These are phyloP conservation scores for Telfairia occidentalis DNA, from an alignment of 331 rosid genomes.

Conservation along the genomic window DNA sequence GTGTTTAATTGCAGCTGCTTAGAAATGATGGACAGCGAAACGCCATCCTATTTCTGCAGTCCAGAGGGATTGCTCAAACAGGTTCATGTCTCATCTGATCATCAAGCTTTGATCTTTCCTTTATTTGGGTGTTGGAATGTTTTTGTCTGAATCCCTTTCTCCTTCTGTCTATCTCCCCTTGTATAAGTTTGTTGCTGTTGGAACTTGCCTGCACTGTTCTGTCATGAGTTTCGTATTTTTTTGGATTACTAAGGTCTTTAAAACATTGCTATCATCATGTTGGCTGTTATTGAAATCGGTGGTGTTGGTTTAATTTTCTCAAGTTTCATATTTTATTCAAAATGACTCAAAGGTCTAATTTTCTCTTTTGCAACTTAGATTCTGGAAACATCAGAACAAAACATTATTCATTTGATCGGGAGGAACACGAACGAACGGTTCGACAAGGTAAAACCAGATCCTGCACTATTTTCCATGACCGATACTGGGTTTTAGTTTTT, in stretches of 20 bases:
- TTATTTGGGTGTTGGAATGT: not conserved
- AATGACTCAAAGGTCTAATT: not conserved
- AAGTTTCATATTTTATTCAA: too few relatives aligned
- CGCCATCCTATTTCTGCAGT: conserved; percentile 19
- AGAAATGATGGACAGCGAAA: conserved; percentile 26
- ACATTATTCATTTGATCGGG: conserved; percentile 19
- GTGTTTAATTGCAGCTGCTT: conserved; percentile 21
- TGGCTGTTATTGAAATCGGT: not conserved
- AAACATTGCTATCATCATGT: not conserved
- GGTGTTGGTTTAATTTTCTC: not conserved
- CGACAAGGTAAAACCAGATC: conserved; percentile 18
- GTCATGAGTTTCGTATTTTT: not conserved
- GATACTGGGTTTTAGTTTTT: not conserved
- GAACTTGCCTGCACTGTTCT: too few relatives aligned
- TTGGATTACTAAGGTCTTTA: not conserved
- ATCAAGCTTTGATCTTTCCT: not conserved
- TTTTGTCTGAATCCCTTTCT: not conserved
- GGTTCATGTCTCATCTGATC: conserved; percentile 4
- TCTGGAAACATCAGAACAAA: conserved; percentile 16
- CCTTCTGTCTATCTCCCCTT: too few relatives aligned
- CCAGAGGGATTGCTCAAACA: conserved; percentile 30
- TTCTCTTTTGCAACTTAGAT: conserved; percentile 8
- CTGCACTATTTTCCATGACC: not conserved
- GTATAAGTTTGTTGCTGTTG: not conserved
- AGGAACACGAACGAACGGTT: conserved; percentile 26